Base-by-base conservation (phyloP, 2,329 filamentous ascomycete species). In the Reticulascus tulasneorum region DNA sequence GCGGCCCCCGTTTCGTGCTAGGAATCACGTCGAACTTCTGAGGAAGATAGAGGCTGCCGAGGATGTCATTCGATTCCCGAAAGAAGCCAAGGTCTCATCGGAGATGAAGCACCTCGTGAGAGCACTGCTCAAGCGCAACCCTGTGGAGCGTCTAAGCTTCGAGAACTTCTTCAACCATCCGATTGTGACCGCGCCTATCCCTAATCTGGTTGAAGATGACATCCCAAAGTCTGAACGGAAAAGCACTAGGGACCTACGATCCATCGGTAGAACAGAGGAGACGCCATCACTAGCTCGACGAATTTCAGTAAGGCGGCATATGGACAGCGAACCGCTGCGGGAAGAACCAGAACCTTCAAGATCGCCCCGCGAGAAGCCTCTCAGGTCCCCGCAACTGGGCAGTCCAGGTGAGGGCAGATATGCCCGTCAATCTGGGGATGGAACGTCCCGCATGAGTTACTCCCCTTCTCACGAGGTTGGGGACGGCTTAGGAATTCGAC, bases 1-100 rank as follows among this genome's bases (percentile, higher is more conserved):
- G 35, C 84, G 79, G 44, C 89, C 93, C 16, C 93, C 93, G 0
- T 98, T 97, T 63, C 77, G 88, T 47, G 93, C 93, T 21, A 80
- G 79, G 37, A 97, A 98, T 55, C 93, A 98, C 54, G 90, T 98
- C 25, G 93, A 98, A 58, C 69, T 98, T 23, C 73, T 97, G 27
- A 80, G 87, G 43, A 93, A 86, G 66, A 98, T 98, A 47, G 91
- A 97, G 59, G 83, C 83, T 42, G 82, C 84, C 13, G 84, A 94
- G 45, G 91, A 97, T 56, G 71, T 78, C 44, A 94, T 97, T 60
- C 80, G 75, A 46, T 97, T 97, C 49, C 79, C 84, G 0, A 77
- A 79, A 49, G 85, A 89, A 32, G 75, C 79, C 21, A 68, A 76
- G 31, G 77, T 86, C 41, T 91, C 79, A 47, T 64, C 81, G 30